Evolutionary conservation across 352 stramenopile genomes (phyloP).

Genomic region (Phytophthora melonis): DNA sequence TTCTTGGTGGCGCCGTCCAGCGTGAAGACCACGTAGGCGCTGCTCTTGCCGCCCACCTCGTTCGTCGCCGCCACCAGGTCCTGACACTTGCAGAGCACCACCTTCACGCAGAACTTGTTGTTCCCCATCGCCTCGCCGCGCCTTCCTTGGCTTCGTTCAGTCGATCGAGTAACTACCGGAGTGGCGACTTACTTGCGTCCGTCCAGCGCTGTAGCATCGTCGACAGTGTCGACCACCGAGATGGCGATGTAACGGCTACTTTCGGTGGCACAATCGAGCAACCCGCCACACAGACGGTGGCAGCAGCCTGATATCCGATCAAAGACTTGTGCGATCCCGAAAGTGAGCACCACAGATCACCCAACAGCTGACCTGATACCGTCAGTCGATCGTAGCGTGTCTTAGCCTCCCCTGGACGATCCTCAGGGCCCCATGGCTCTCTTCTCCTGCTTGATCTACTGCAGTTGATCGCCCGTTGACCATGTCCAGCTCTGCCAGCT

Average conservation of each 20-base stretch:
- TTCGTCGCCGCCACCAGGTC: slow-evolving; percentile 59
- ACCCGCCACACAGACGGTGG: slow-evolving; percentile 3
- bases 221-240: slow-evolving; percentile 19
- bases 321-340: slow-evolving; percentile 10
- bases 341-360: slow-evolving; percentile 15
- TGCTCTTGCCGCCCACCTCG: slow-evolving; percentile 73
- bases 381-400: slow-evolving; percentile 2
- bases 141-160: neutral
- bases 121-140: slow-evolving; percentile 14
- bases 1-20: slow-evolving; percentile 58
- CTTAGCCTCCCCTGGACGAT: neutral
- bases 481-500: slow-evolving; percentile 17
- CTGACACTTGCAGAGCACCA: slow-evolving; percentile 70
- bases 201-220: slow-evolving; percentile 18
- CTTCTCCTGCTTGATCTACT: neutral
- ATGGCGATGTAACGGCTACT: slow-evolving; percentile 19
- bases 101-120: slow-evolving; percentile 55
- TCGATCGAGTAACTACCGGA: slow-evolving; percentile 19
- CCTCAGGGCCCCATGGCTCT: neutral
- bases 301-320: neutral
- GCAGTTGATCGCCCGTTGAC: neutral
- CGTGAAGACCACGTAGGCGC: slow-evolving; percentile 75
- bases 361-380: slow-evolving; percentile 2
- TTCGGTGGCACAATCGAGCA: slow-evolving; percentile 21
- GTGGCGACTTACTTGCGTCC: slow-evolving; percentile 1